phyloP scores from a whole-genome alignment of 2,329 filamentous ascomycete genomes.

The Fusarium agapanthi region DNA sequence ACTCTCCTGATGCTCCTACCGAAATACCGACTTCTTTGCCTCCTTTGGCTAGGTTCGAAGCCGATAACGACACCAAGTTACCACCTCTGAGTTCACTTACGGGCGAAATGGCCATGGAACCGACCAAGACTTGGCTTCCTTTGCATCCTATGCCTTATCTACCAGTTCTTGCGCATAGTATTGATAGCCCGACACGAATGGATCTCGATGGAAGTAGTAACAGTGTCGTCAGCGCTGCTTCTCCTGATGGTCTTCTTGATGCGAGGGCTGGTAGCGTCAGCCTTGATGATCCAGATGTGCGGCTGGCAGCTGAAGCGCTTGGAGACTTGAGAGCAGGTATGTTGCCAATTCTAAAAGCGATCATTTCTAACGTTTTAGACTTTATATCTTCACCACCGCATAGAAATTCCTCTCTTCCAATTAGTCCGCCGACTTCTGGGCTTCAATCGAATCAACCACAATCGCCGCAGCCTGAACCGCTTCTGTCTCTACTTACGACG shows the following conservation, averaged over 20 bases:
- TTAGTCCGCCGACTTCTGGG: constrained; percentile 47
- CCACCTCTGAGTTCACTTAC: constrained; percentile 51
- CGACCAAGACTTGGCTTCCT: constrained; percentile 54
- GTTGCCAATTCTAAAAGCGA: background rate
- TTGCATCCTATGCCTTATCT: constrained; percentile 57
- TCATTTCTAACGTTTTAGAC: constrained; percentile 54
- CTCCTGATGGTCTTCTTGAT: constrained; percentile 57
- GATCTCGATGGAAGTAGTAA: constrained; percentile 57
- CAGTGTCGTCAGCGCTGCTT: constrained; percentile 53
- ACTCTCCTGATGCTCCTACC: constrained; percentile 43
- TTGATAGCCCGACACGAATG: constrained; percentile 58
- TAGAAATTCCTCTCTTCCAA: constrained; percentile 53
- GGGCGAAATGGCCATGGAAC: constrained; percentile 41
- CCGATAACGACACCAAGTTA: constrained; percentile 44
- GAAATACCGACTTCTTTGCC: constrained; percentile 38
- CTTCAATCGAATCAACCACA: constrained; percentile 45
- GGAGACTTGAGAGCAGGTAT: constrained; percentile 77
- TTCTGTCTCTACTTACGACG: constrained; percentile 86
- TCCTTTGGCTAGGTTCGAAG: constrained; percentile 32
- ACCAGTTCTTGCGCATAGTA: constrained; percentile 43
- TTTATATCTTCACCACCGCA: constrained; percentile 71
- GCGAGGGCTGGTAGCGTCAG: constrained; percentile 61
- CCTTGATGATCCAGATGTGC: constrained; percentile 73
- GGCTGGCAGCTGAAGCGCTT: constrained; percentile 77
- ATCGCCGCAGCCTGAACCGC: constrained; percentile 73